Base-by-base conservation (phyloP, 768 basidiomycete species). In the Candolleomyces eurysporus region DNA sequence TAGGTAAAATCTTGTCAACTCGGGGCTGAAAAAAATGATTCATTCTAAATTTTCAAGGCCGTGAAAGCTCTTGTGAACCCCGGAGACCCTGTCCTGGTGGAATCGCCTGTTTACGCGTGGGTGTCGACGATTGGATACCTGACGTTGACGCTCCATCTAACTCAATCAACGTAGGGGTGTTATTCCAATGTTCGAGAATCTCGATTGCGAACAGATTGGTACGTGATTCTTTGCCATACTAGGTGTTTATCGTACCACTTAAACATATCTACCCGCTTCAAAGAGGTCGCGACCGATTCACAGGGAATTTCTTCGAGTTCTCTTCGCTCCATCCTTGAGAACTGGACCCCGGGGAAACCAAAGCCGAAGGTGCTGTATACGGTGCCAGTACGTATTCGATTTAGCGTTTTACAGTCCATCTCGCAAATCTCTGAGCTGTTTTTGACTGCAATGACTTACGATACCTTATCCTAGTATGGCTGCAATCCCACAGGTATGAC, bases 301-400 rank as follows among this genome's bases (percentile, higher is more conserved):
- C 68, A 88, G 9, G 95, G 95, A 0, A 83, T 94, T 21, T 76
- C 78, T 40, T 80, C 91, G 0, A 71, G 69, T 14, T 81, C 81
- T 13, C 78, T 96, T 39, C 84, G 87, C 16, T 68, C 80, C 19
- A 84, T 85, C 48, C 78, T 96, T 19, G 85, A 88, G 64, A 80
- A 78, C 62, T 97, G 94, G 94, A 90, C 91, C 0, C 73, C 72
- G 10, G 82, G 72, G 31, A 90, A 89, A 74, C 82, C 80, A 10
- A 87, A 84, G 67, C 94, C 94, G 4, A 92, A 85, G 72, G 77
- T 88, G 0, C 75, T 96, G 45, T 96, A 96, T 74, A 94, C 87
- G 5, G 87, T 94, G 43, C 88, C 87, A 4, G 89, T 90, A 72
- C 22, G 84, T 57, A 48, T 11, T 39, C 50, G 39, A 40, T 32